These are phyloP conservation scores for Gillenia trifoliata DNA, from an alignment of 306 rosid species.

Conservation along the genomic window DNA sequence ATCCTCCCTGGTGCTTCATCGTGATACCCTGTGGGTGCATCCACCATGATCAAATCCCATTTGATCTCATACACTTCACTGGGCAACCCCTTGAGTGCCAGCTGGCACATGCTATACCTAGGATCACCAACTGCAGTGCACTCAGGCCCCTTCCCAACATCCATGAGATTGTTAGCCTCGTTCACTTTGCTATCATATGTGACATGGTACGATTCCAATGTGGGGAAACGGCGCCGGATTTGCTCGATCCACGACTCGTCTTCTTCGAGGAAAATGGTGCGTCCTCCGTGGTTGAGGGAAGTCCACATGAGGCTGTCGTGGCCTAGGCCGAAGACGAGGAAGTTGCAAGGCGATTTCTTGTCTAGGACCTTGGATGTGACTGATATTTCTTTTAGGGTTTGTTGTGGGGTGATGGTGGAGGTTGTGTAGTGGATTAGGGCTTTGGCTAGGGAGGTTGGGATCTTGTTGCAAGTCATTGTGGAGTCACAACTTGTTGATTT, in stretches of 20 bases:
- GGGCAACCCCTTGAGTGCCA: conserved; percentile 64
- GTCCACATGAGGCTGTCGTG: conserved; percentile 91
- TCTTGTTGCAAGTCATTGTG: conserved; percentile 34
- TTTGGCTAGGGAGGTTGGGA: conserved; percentile 45
- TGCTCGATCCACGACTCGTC: conserved; percentile 69
- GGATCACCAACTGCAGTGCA: conserved; percentile 51
- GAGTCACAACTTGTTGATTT: conserved; percentile 9
- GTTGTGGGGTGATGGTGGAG: conserved; percentile 71
- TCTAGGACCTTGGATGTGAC: conserved; percentile 47
- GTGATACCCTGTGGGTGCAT: conserved; percentile 74
- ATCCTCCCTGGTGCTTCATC: conserved; percentile 75
- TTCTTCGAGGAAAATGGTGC: conserved; percentile 68
- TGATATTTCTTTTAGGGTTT: conserved; percentile 60
- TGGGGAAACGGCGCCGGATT: conserved; percentile 43
- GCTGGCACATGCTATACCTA: conserved; percentile 42
- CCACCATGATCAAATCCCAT: conserved; percentile 91
- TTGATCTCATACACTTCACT: conserved; percentile 35
- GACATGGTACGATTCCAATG: conserved; percentile 54
- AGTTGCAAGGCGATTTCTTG: conserved; percentile 64
- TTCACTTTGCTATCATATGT: conserved; percentile 56
- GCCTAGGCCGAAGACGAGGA: conserved; percentile 72
- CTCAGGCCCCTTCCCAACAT: conserved; percentile 53
- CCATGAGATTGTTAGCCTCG: conserved; percentile 57
- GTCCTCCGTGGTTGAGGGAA: conserved; percentile 56
- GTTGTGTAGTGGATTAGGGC: conserved; percentile 69